Evolutionary conservation across 768 basidiomycete species (phyloP).

Genomic region (Tricholomella constricta): DNA sequence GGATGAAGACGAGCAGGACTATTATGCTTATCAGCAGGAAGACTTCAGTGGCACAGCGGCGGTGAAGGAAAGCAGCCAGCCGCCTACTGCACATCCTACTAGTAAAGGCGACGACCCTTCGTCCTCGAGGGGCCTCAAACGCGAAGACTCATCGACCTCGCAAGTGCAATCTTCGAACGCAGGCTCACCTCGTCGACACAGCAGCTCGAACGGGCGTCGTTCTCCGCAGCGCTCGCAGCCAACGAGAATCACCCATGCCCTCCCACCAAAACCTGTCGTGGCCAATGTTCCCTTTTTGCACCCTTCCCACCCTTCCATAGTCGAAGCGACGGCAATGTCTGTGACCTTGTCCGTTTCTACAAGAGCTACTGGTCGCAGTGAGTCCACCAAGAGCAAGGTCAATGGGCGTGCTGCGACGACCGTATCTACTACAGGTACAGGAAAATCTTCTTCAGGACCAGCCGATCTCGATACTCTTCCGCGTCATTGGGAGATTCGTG

Average conservation of each 20-base stretch:
- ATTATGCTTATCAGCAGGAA: constrained; percentile 36
- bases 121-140: constrained; percentile 7
- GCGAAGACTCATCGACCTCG: constrained; percentile 13
- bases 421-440: constrained; percentile 22
- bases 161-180: constrained; percentile 13
- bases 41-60: constrained; percentile 1
- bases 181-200: constrained; percentile 16
- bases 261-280: constrained; percentile 66
- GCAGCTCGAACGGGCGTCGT: constrained; percentile 14
- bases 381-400: constrained; percentile 34
- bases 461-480: constrained; percentile 42
- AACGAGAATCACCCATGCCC: constrained; percentile 59
- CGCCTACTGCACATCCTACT: constrained; percentile 4
- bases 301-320: constrained; percentile 58
- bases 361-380: constrained; percentile 41
- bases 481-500: constrained; percentile 61
- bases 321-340: constrained; percentile 63
- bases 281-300: constrained; percentile 52
- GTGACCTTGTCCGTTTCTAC: constrained; percentile 16
- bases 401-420: constrained; percentile 29
- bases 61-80: background rate
- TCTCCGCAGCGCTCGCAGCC: constrained; percentile 27
- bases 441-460: constrained; percentile 20
- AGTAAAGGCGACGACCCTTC: constrained; percentile 4
- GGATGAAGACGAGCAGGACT: constrained; percentile 67